These are phyloP conservation scores for Thymus mandschuricus DNA, from an alignment of 257 asterid genomes.

Conservation along the genomic window DNA sequence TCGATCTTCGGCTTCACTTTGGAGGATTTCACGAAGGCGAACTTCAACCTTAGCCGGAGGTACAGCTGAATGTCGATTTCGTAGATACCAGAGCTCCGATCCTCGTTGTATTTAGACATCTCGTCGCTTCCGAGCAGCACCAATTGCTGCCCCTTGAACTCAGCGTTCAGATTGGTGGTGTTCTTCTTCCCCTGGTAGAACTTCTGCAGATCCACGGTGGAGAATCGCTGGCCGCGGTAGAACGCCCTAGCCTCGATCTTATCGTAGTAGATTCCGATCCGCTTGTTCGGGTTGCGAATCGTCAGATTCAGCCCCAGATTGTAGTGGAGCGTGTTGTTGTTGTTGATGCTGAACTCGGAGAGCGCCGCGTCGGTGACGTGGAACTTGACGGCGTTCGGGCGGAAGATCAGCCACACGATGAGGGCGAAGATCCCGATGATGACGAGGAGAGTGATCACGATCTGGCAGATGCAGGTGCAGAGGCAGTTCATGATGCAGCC, in stretches of 20 bases:
- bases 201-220: slow-evolving; percentile 30
- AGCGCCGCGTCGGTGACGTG: slow-evolving; percentile 61
- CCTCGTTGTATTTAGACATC: slow-evolving; percentile 40
- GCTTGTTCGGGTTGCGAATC: slow-evolving; percentile 78
- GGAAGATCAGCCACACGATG: slow-evolving; percentile 66
- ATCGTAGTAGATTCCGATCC: slow-evolving; percentile 87
- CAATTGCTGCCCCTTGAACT: slow-evolving; percentile 46
- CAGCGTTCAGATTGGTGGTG: slow-evolving; percentile 40
- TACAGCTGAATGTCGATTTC: slow-evolving; percentile 57
- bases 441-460: slow-evolving; percentile 52
- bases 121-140: slow-evolving; percentile 42
- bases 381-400: slow-evolving; percentile 72
- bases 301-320: slow-evolving; percentile 65
- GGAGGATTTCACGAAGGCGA: slow-evolving; percentile 47
- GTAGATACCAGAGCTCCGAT: slow-evolving; percentile 39
- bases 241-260: slow-evolving; percentile 63
- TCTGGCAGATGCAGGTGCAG: slow-evolving; percentile 73
- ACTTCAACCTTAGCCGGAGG: slow-evolving; percentile 51
- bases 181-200: slow-evolving; percentile 72
- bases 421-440: slow-evolving; percentile 46
- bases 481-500: slow-evolving; percentile 64
- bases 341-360: slow-evolving; percentile 54
- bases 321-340: slow-evolving; percentile 70
- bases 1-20: slow-evolving; percentile 68
- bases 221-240: slow-evolving; percentile 60